Base-by-base conservation (phyloP, 306 rosid genomes). In the Hippophae tibetana region DNA sequence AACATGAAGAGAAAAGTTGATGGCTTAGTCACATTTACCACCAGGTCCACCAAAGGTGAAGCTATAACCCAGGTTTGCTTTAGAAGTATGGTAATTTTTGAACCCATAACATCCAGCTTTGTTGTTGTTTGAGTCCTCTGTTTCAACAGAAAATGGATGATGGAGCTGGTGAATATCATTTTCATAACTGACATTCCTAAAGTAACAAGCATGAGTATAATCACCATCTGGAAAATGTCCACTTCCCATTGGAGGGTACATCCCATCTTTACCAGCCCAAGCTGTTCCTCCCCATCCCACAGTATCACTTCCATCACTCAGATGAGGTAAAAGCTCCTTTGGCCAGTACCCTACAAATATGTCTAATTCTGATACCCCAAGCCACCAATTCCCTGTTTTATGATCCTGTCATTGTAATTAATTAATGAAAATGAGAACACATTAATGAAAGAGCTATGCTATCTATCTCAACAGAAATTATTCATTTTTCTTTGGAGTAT, bases 321-420 rank as follows among this genome's bases (percentile, higher is more conserved):
- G 50, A 9, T 47, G 5, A 14, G 63, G 38, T n/a, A 69, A 53
- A 26, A 71, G 3, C 12, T 71, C 76, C 9, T 41, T 64, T 44
- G 76, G 66, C 76, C 76, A 58, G 47, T 71, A 71, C 14, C 76
- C 76, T 5, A 64, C 47, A 10, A 12, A 26, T 51, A 31, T 51
- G 8, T 49, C 52, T 11, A 12, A 9, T 8, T 12, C 38, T 41
- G 27, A 61, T 8, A 27, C 23, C 31, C 13, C 9, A 0, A 45
- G 25, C 65, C 65, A 48, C 65, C 56, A 61, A 49, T 61, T 48
- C 25, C 56, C 65, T n/a, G 55, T 25, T 49, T 31, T 13, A 6
- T n/a, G 13, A 11, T 61, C 56, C 65, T 61, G 52, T 6, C 12
- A 48, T 10, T 10, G 3, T 11, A 48, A 48, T 48, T 6, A 48